Percentiles rank a stretch among this genome's conserved stretches.
phyloP scores from a whole-genome alignment of 2,329 filamentous ascomycete genomes.

The Scorias spongiosa region DNA sequence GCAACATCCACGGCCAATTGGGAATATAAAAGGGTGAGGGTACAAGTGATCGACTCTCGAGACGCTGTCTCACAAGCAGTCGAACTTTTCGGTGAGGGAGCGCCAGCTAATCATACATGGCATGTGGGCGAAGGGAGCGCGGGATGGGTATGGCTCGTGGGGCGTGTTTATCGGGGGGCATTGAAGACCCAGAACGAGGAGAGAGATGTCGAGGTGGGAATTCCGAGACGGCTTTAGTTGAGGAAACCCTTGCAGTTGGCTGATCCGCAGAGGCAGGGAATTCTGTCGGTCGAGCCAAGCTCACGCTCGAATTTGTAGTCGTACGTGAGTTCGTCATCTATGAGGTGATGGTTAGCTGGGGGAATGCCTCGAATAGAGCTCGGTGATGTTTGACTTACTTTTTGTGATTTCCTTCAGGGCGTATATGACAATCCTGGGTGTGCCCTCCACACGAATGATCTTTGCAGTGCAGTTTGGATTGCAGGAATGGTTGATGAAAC shows the following conservation, averaged over 20 bases:
- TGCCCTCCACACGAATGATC: constrained; percentile 97
- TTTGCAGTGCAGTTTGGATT: constrained; percentile 98
- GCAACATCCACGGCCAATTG: no score
- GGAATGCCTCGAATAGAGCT: not conserved
- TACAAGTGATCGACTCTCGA: no score
- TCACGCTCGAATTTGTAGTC: constrained; percentile 99
- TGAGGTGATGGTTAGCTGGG: constrained; percentile 17
- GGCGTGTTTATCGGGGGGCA: no score
- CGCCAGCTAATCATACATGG: no score
- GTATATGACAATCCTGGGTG: constrained; percentile 97
- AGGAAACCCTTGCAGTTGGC: constrained; percentile 97
- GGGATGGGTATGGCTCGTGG: no score
- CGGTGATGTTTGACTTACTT: constrained; percentile 49
- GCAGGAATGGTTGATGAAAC: constrained; percentile 98
- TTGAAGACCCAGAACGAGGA: no score
- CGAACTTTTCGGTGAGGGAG: not conserved
- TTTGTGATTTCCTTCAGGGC: constrained; percentile 85
- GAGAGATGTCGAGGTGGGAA: not conserved
- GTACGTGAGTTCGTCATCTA: constrained; percentile 97
- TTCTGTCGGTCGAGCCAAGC: constrained; percentile 83
- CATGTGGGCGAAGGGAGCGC: no score
- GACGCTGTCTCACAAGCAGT: no score
- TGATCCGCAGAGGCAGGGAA: constrained; percentile 92
- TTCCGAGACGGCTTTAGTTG: constrained; percentile 43
- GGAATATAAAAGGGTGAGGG: no score